Evolutionary conservation across 768 basidiomycete species (phyloP), one percentile per base, ranked within the genome.

Genomic region (Lactifluus volemus): DNA sequence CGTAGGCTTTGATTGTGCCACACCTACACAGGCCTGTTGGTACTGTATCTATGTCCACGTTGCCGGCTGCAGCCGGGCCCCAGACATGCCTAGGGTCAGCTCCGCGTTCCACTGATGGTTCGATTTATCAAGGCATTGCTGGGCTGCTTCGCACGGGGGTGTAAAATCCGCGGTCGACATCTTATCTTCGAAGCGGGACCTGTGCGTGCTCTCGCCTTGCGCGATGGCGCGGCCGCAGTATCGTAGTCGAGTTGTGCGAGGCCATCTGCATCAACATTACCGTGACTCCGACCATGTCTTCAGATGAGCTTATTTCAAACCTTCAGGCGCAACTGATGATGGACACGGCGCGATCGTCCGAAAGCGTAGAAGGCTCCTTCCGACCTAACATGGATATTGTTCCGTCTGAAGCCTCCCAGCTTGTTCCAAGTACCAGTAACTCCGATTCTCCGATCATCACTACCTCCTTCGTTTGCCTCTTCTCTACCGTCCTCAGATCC

Each of bases 201-300:
- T 85, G 65, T 98, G 98, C 78, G 96, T 98, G 97, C 86, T 98
- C 67, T 92, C 88, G 57, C 96, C 95, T 0, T 99, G 97, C 68
- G 25, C 25, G 74, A 77, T 11, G 82, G 81, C 57, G 25, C 25
- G 70, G 63, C 70, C 75, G 5, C 85, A 89, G 66, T 98, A n/a
- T 86, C 73, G 88, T 98, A 36, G 87, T 98, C 49, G 97, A 99
- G 73, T 83, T 98, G 15, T 99, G 97, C 75, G 96, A 98, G 65
- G 97, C 98, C 71, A 93, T 99, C 64, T 78, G 92, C 49, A 94
- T 98, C 68, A 95, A 98, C 71, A 2, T 25, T 25, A 96, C 93
- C 0, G 86, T 98, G 49, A 49, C 8, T 19, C 45, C 14, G 17
- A 17, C 49, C 47, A 47, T 11, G 39, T 29, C 29, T 21, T 49